Conservation (phyloP, 1,284 basidiomycete species). For the Limonomyces culmigenus region DNA sequence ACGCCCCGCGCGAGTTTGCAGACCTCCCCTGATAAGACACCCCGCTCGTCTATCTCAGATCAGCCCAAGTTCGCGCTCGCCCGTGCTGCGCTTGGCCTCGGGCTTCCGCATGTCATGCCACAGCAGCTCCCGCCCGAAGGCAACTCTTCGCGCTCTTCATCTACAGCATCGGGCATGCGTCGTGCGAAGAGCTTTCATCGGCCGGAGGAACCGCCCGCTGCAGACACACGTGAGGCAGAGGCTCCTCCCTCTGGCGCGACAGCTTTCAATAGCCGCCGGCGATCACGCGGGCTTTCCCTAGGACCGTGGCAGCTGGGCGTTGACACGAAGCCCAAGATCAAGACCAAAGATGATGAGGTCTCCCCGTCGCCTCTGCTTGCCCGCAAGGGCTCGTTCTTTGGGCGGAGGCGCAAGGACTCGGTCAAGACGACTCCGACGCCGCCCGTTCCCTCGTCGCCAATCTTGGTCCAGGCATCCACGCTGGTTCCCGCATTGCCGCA, state of each 20-base stretch:
- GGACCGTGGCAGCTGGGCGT: constrained; percentile 22
- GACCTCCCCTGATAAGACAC: constrained; percentile 7
- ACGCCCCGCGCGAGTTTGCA: constrained; percentile 3
- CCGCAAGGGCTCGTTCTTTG: constrained; percentile 40
- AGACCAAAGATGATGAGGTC: constrained; percentile 16
- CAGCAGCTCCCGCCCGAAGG: constrained; percentile 10
- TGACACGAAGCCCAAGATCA: constrained; percentile 23
- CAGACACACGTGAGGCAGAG: constrained; percentile 9
- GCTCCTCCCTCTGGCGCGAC: too few relatives aligned
- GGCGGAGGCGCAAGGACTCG: constrained; percentile 14
- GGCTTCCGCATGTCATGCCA: constrained; percentile 34
- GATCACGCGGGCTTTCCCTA: constrained; percentile 24
- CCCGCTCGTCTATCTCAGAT: too few relatives aligned
- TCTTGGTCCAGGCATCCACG: constrained; percentile 8
- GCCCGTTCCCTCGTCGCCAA: constrained; percentile 10
- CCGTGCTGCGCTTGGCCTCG: constrained; percentile 39
- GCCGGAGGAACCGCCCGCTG: constrained; percentile 8
- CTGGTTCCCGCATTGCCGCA: constrained; percentile 24
- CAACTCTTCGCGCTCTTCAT: constrained; percentile 5
- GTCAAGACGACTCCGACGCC: constrained; percentile 1
- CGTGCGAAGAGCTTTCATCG: constrained; percentile 33
- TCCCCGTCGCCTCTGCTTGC: constrained; percentile 17
- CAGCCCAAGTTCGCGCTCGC: constrained; percentile 30
- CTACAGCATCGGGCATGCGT: constrained; percentile 8
- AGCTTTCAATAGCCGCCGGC: constrained; percentile 18